Conservation (phyloP, 176 grass and related monocot species). For the Chloris gayana region DNA sequence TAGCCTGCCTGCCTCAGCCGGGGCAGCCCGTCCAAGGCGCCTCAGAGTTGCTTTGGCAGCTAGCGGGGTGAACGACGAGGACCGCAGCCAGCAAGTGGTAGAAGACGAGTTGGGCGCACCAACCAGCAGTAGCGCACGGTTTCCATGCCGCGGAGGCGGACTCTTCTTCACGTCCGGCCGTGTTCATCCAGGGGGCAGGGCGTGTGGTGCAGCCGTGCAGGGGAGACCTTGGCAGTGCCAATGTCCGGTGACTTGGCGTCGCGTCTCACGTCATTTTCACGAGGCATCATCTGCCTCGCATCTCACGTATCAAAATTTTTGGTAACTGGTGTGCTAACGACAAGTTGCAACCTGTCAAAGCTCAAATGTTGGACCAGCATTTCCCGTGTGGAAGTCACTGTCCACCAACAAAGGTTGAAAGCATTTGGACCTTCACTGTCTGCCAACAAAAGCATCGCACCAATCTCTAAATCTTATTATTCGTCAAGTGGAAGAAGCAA, state of each 20-base stretch:
- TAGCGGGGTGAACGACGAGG: not conserved
- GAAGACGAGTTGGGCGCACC: not conserved
- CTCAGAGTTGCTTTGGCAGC: not conserved
- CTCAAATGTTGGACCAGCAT: not conserved
- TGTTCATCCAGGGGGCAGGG: not conserved
- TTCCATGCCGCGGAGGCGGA: not conserved
- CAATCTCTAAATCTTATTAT: not conserved
- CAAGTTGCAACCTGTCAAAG: not conserved
- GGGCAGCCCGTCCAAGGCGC: not conserved
- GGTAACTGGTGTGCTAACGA: not conserved
- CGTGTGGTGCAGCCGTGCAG: not conserved
- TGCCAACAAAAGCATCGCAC: not conserved
- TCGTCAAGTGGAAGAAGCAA: not conserved
- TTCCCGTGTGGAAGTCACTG: not conserved
- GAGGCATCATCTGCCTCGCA: not conserved
- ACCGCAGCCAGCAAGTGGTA: not conserved
- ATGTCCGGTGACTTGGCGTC: not conserved
- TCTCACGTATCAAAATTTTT: conserved; percentile 14
- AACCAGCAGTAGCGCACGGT: not conserved
- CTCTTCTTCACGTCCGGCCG: not conserved
- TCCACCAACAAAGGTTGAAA: not conserved
- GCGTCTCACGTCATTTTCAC: not conserved
- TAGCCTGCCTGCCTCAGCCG: too few species aligned
- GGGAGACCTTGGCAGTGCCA: not conserved
- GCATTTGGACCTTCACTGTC: not conserved